Base-by-base conservation (phyloP, 164 flowering plant genomes). In the Stephania japonica region DNA sequence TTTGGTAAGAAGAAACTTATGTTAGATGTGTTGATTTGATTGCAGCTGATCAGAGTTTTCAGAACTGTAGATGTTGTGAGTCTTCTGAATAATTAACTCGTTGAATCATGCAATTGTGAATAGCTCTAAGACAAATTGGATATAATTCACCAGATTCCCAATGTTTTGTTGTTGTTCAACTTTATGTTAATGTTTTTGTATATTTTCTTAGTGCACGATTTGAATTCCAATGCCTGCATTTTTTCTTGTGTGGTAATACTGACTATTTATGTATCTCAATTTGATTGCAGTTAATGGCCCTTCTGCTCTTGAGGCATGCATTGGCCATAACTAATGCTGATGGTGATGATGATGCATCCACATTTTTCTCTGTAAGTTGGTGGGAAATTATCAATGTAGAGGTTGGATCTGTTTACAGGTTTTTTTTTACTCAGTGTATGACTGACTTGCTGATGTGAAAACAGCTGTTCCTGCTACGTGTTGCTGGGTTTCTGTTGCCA, bases 381-480 rank as follows among this genome's bases (percentile, higher is more conserved):
- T 59, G 7, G 64, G n/a, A 50, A 21, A n/a, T 59, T 59, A 10
- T 59, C 7, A 7, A 59, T 59, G 24, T 59, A 19, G n/a, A n/a
- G 23, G 5, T 59, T 59, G 64, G 24, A 7, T 59, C 49, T 42
- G 53, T 26, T 24, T 43, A 11, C 43, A 43, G 44, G 23, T 68
- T 5, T 42, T n/a, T 44, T 43, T 76, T 85, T 70, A n/a, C 9
- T 1, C 25, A 68, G 3, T 59, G 5, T 11, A 12, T 63, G 62
- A 65, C 62, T 66, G n/a, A 25, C 68, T 42, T 19, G 21, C 75
- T 70, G 70, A 71, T 62, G 56, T 49, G 71, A 65, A 59, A 47
- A 73, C 92, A 94, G 98, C 89, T 94, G 72, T 90, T 92, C 87
- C 76, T 94, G 82, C 91, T 94, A 61, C 91, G 97, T 14, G 97